Base-by-base conservation (phyloP, 208 protist genomes). In the Borovskyia barvae region DNA sequence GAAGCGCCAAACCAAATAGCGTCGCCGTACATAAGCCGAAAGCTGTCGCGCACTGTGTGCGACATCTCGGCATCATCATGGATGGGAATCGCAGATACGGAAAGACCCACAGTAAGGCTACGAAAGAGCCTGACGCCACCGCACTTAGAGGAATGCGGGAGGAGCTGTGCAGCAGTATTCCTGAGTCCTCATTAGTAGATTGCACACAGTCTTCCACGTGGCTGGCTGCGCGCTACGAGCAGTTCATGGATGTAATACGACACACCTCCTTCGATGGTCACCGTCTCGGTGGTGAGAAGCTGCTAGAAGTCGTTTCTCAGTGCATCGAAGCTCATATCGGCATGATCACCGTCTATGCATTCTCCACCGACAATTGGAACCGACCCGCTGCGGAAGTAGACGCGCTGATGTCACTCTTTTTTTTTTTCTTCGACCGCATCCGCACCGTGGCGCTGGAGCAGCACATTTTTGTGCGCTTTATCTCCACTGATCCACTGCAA, bases 301-400 rank as follows among this genome's bases (percentile, higher is more conserved):
- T 96, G 25, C 66, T 90, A 14, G 82, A 90, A 14, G 77, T 96
- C 40, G 69, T 94, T 36, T 39, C 45, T 7, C 32, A 92, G 51
- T 87, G 82, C 62, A 77, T 92, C 17, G 80, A 80, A 26, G 59
- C 68, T 1, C 41, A 71, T 1, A 83, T 96, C 25, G 29, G 51
- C 28, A 94, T 94, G 75, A 51, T 96, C 24, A 96, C 82, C 0
- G 86, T 93, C 8, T 96, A 94, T 72, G 87, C 90, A 4, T 96
- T 96, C 49, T 96, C 90, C 1, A 92, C 80, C 0, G 85, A 96
- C 55, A 96, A 96, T 70, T 96, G 90, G 88, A 46, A 68, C n/a
- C 75, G 90, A 6, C 53, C 80, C 1, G 28, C 58, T 15, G 63
- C 77, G 5, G 90, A 96, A 53, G 74, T 96, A 20, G 75, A 92